phyloP scores from a whole-genome alignment of 306 rosid species.

The Carpinus viminea region DNA sequence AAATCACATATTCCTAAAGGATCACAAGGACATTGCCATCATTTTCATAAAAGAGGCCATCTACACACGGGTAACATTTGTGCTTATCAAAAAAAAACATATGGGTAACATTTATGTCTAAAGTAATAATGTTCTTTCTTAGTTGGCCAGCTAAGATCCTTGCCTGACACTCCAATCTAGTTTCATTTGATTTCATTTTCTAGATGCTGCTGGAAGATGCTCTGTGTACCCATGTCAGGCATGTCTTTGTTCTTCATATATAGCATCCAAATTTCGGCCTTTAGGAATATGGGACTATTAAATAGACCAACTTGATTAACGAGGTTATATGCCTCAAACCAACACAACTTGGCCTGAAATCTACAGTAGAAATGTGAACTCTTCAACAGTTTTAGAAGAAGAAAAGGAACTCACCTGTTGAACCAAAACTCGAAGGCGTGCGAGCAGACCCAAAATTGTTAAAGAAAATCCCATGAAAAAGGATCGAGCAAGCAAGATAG shows the following conservation, averaged over 20 bases:
- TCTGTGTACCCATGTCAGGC: neutral
- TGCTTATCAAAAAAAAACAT: too few relatives aligned
- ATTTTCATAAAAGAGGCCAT: too few relatives aligned
- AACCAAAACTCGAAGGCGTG: slow-evolving; percentile 73
- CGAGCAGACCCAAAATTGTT: slow-evolving; percentile 73
- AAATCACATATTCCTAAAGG: neutral
- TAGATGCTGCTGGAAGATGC: neutral
- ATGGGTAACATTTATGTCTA: too few relatives aligned
- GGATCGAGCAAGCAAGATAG: slow-evolving; percentile 70
- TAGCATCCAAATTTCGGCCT: neutral
- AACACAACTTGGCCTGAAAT: neutral
- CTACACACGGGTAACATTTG: too few relatives aligned
- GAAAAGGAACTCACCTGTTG: slow-evolving; percentile 66
- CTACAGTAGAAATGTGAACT: neutral
- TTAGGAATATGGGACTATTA: neutral
- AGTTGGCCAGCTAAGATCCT: neutral
- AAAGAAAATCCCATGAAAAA: slow-evolving; percentile 78
- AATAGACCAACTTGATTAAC: neutral
- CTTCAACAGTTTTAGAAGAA: neutral
- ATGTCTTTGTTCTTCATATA: neutral
- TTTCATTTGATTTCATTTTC: neutral
- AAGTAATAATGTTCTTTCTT: neutral
- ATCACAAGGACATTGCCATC: too few relatives aligned
- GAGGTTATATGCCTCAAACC: neutral
- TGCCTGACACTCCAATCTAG: neutral